Evolutionary conservation across 805 yeast genomes (phyloP).

Genomic region (Candida xyloterini): DNA sequence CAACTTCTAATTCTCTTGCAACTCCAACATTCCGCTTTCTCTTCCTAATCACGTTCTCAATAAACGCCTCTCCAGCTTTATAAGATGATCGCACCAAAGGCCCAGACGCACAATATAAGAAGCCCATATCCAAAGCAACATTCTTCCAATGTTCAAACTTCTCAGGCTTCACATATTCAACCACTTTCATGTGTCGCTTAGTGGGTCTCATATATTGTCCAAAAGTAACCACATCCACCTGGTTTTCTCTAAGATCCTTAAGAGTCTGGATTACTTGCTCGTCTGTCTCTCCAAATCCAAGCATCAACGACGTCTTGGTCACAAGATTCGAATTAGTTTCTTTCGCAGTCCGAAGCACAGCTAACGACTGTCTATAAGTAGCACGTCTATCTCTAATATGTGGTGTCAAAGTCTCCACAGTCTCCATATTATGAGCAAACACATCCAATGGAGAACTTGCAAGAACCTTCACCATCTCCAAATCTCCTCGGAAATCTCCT

Average conservation of each 20-base stretch:
- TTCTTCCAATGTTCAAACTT: slow-evolving; percentile 93
- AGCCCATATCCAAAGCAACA: slow-evolving; percentile 83
- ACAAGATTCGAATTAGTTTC: slow-evolving; percentile 66
- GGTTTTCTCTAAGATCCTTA: slow-evolving; percentile 66
- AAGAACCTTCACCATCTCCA: slow-evolving; percentile 72
- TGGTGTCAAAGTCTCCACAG: slow-evolving; percentile 93
- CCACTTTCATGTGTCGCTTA: slow-evolving; percentile 97
- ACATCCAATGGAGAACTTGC: slow-evolving; percentile 91
- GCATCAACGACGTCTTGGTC: slow-evolving; percentile 93
- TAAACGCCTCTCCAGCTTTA: slow-evolving; percentile 97
- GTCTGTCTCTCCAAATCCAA: slow-evolving; percentile 95
- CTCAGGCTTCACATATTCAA: slow-evolving; percentile 90
- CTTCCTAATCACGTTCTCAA: slow-evolving; percentile 86
- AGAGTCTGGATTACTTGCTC: slow-evolving; percentile 79
- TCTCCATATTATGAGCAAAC: slow-evolving; percentile 94
- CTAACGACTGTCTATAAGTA: slow-evolving; percentile 81
- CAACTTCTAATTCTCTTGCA: slow-evolving; percentile 31
- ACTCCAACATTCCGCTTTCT: slow-evolving; percentile 49
- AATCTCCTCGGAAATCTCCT: slow-evolving; percentile 94
- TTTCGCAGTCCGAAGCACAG: slow-evolving; percentile 80
- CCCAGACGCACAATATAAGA: slow-evolving; percentile 94
- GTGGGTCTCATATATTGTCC: slow-evolving; percentile 99
- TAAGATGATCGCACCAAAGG: slow-evolving; percentile 95
- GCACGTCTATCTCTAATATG: slow-evolving; percentile 96
- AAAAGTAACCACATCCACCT: slow-evolving; percentile 93